A percentile compares a stretch with the other conserved stretches of the same genome.
Evolutionary conservation across 345 rosid genomes (phyloP).

Genomic region (Melaleuca alternifolia): DNA sequence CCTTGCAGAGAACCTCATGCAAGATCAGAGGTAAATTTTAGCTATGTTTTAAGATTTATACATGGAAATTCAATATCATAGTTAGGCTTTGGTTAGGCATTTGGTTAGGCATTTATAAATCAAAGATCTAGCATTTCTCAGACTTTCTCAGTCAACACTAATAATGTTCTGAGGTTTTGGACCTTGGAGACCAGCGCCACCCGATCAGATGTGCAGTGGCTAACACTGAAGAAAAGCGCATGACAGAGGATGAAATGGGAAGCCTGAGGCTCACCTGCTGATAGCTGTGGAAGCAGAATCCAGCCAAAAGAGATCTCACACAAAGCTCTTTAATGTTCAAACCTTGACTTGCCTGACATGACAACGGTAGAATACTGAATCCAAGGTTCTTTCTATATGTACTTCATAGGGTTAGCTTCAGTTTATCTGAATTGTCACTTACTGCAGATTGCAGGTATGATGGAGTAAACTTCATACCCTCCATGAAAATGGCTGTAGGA

Average conservation of each 20-base stretch:
- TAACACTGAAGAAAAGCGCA: not conserved
- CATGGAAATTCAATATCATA: not conserved
- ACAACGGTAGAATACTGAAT: not conserved
- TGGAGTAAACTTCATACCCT: slow-evolving; percentile 64
- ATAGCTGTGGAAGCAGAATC: slow-evolving; percentile 66
- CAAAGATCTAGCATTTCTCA: not conserved
- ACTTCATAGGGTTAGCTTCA: not conserved
- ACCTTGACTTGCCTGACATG: slow-evolving; percentile 52
- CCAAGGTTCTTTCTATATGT: not conserved
- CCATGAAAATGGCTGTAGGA: slow-evolving; percentile 55
- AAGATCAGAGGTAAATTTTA: not conserved
- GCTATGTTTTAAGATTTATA: not conserved
- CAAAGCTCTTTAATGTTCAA: slow-evolving; percentile 41
- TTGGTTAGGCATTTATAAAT: not conserved
- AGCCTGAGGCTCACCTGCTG: slow-evolving; percentile 48
- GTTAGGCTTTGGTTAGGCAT: not conserved
- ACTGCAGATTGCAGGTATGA: slow-evolving; percentile 54
- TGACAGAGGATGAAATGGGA: not conserved
- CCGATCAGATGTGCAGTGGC: not conserved
- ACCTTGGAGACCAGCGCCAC: not conserved
- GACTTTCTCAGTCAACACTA: not conserved
- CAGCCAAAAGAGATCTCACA: slow-evolving; percentile 49
- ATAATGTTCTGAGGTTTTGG: not conserved
- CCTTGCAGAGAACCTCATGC: not conserved
- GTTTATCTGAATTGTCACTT: slow-evolving; percentile 13